A percentile compares a stretch with the other conserved stretches of the same genome.
These are phyloP conservation scores for Bassia scoparia DNA, from an alignment of 148 eudicot species.

Conservation along the genomic window DNA sequence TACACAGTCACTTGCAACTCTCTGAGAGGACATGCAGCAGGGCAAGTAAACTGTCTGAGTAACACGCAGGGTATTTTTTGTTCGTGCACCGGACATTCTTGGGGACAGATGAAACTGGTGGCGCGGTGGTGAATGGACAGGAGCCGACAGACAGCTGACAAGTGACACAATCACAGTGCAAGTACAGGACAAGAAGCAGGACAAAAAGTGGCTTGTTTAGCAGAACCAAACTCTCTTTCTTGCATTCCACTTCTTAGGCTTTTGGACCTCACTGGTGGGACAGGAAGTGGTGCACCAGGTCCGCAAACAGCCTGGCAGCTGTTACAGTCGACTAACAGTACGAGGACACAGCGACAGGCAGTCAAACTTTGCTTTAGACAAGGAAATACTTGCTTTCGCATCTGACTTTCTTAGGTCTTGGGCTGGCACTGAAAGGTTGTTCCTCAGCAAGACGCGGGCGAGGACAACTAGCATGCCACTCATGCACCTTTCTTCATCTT, in stretches of 20 bases:
- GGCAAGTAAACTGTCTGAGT: slow-evolving; percentile 37
- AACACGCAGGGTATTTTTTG: slow-evolving; percentile 31
- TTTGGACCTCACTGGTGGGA: slow-evolving; percentile 4
- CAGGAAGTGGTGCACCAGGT: slow-evolving; percentile 6
- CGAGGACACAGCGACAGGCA: slow-evolving; percentile 26
- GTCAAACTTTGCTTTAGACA: slow-evolving; percentile 14
- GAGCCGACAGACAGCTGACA: slow-evolving; percentile 23
- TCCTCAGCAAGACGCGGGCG: slow-evolving; percentile 8
- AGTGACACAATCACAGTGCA: slow-evolving; percentile 28
- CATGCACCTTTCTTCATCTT: too few relatives aligned
- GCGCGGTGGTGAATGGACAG: background rate
- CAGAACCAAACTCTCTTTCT: slow-evolving; percentile 21
- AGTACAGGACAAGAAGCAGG: slow-evolving; percentile 33
- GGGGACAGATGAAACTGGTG: slow-evolving; percentile 20
- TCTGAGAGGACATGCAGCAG: slow-evolving; percentile 37
- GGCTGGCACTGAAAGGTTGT: background rate
- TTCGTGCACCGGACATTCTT: slow-evolving; percentile 44
- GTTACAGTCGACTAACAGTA: slow-evolving; percentile 25
- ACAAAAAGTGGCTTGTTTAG: slow-evolving; percentile 21
- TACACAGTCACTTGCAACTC: slow-evolving; percentile 46
- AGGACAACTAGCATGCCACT: too few relatives aligned
- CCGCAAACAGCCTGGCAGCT: slow-evolving; percentile 23
- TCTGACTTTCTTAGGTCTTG: slow-evolving; percentile 35
- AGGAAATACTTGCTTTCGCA: slow-evolving; percentile 22
- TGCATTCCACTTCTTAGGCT: slow-evolving; percentile 31